Evolutionary conservation across 176 grass and related monocot genomes (phyloP), one percentile per base, ranked within the genome.

Genomic region (Poa pratensis): DNA sequence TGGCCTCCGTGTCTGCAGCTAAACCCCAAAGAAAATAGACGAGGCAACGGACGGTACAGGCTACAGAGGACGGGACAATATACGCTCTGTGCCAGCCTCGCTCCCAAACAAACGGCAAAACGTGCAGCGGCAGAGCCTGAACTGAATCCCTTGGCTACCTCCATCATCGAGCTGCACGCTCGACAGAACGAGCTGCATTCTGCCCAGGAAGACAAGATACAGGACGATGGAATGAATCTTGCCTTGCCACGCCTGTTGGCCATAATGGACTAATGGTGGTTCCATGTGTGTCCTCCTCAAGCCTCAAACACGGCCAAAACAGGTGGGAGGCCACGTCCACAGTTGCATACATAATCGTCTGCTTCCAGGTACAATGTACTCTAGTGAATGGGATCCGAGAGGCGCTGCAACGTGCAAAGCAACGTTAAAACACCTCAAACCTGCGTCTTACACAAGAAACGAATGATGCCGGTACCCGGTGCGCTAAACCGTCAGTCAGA

Each of bases 21-120:
- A 65, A 79, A 75, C 81, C 76, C 82, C 57, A 81, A 55, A 67
- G 27, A 65, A 23, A 24, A 48, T 13, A 69, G 46, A 52, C 53
- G 60, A 42, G 61, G 76, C 75, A 55, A 23, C 35, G 75, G 88
- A 76, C 84, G 67, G 54, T 15, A 79, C 69, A 27, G 45, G 7
- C 3, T 51, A 79, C 84, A 83, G 35, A 32, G 80, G 65, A n/a
- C 79, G 55, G 65, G 88, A 90, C 88, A 87, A 79, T 57, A 87
- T 74, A 22, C 85, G 48, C 3, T 5, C 75, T 83, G 74, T 32
- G 26, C 24, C 63, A 34, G 78, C 49, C 55, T 46, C 89, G 80
- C 89, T 76, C 59, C 57, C 48, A 15, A 83, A 79, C 84, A 84
- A 90, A 64, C 30, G 80, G 55, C 57, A 18, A 73, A 73, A 83